A percentile compares a stretch with the other conserved stretches of the same genome.
phyloP scores from a whole-genome alignment of 805 yeast species.

The Yamadazyma nakazawae region DNA sequence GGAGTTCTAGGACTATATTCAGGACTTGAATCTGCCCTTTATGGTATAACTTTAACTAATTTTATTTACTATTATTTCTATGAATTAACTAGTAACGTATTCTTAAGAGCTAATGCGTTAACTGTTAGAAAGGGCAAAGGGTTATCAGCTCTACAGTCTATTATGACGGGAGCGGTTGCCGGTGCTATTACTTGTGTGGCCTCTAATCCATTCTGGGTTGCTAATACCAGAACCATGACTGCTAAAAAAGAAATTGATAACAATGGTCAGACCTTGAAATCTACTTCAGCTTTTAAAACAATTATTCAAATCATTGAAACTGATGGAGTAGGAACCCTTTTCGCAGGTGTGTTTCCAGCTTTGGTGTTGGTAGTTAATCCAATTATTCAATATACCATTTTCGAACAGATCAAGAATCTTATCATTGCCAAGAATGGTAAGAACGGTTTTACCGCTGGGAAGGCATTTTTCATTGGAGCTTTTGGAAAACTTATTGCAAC shows the following conservation, averaged over 20 bases:
- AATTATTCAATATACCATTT: conserved; percentile 85
- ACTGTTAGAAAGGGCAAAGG: conserved; percentile 31
- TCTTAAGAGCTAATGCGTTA: conserved; percentile 33
- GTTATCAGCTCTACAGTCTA: conserved; percentile 61
- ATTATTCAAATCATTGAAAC: conserved; percentile 59
- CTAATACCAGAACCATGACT: conserved; percentile 86
- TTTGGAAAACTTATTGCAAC: conserved; percentile 89
- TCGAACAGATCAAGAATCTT: conserved; percentile 76
- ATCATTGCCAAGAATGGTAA: conserved; percentile 54
- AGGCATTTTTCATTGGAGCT: conserved; percentile 87
- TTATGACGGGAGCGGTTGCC: conserved; percentile 78
- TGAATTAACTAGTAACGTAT: conserved; percentile 58
- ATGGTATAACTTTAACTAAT: conserved; percentile 83
- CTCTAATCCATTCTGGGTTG: conserved; percentile 93
- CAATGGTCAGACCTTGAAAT: conserved; percentile 9
- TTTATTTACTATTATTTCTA: conserved; percentile 89
- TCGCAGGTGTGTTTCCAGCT: conserved; percentile 87
- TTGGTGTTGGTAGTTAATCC: conserved; percentile 84
- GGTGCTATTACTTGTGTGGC: conserved; percentile 80
- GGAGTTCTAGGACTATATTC: conserved; percentile 72
- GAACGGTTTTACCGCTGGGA: conserved; percentile 55
- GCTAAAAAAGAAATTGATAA: conserved; percentile 26
- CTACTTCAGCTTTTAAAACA: conserved; percentile 48
- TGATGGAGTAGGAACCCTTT: conserved; percentile 71
- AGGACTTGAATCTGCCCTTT: conserved; percentile 83